Evolutionary conservation across 129 eudicot genomes (phyloP).

Genomic region (Chrysanthemum makinoi): DNA sequence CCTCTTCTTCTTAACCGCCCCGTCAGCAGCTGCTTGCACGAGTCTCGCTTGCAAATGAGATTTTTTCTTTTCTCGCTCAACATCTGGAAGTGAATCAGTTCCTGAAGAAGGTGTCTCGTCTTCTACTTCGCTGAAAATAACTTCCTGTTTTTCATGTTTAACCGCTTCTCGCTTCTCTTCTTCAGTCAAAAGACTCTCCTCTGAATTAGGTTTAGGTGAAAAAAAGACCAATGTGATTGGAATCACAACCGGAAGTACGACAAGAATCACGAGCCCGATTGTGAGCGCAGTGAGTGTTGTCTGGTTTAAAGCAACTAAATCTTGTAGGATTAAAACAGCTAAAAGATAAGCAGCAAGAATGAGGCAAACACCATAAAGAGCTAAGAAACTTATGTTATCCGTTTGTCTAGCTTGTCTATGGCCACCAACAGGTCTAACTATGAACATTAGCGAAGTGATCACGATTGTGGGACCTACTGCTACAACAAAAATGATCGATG

Average conservation of each 20-base stretch:
- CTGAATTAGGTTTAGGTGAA: conserved; percentile 34
- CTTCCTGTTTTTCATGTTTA: conserved; percentile 27
- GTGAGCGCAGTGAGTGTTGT: conserved; percentile 36
- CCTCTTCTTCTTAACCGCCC: conserved; percentile 55
- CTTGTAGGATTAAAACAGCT: conserved; percentile 56
- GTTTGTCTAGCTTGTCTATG: conserved; percentile 58
- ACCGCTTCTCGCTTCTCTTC: conserved; percentile 32
- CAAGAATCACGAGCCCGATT: conserved; percentile 40
- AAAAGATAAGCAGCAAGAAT: conserved; percentile 67
- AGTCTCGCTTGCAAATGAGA: conserved; percentile 61
- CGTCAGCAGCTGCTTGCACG: conserved; percentile 68
- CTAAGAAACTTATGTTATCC: conserved; percentile 48
- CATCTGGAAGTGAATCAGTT: conserved; percentile 37
- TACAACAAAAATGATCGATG: conserved; percentile 64
- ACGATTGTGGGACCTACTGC: conserved; percentile 71
- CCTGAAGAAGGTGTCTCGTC: conserved; percentile 43
- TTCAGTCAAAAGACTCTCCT: conserved; percentile 54
- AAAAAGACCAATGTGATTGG: conserved; percentile 45
- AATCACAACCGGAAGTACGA: conserved; percentile 50
- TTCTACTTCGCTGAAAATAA: conserved; percentile 60
- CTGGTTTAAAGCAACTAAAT: conserved; percentile 41
- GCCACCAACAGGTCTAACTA: conserved; percentile 64
- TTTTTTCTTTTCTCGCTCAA: conserved; percentile 48
- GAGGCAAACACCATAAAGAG: conserved; percentile 61
- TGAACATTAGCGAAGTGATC: conserved; percentile 57